Evolutionary conservation across 78 protist genomes (phyloP).

Genomic region (Dictyostelium purpureum): DNA sequence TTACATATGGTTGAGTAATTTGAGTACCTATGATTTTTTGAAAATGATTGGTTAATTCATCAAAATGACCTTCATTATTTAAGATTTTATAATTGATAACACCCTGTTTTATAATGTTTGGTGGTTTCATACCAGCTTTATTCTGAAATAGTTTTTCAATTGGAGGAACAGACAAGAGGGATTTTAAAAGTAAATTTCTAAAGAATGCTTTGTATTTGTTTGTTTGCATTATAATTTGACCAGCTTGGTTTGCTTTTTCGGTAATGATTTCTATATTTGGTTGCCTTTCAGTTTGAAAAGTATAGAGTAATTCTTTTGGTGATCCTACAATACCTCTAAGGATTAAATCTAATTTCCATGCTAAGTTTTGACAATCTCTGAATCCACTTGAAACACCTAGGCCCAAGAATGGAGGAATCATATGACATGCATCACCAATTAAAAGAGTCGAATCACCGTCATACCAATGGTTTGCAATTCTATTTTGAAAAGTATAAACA

Average conservation of each 20-base stretch:
- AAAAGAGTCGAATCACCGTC: neutral
- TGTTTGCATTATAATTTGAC: slow-evolving; percentile 19
- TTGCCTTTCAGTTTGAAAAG: slow-evolving; percentile 11
- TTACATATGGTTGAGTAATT: slow-evolving; percentile 14
- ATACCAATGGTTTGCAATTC: slow-evolving; percentile 45
- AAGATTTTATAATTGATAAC: too few species aligned
- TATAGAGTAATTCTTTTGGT: neutral
- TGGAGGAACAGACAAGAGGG: neutral
- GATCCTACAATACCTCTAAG: neutral
- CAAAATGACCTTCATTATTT: neutral
- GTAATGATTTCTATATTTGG: slow-evolving; percentile 14
- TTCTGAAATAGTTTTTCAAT: neutral
- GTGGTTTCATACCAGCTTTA: slow-evolving; percentile 41
- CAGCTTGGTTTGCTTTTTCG: neutral
- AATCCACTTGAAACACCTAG: slow-evolving; percentile 47
- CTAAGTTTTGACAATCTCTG: slow-evolving; percentile 21
- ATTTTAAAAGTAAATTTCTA: neutral
- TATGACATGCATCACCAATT: slow-evolving; percentile 57
- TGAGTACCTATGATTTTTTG: neutral
- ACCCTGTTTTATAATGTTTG: neutral
- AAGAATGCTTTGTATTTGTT: neutral
- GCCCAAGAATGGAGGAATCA: slow-evolving; percentile 50
- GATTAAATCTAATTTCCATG: slow-evolving; percentile 26
- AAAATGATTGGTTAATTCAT: neutral
- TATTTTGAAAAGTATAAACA: neutral